phyloP scores from a whole-genome alignment of 2,329 filamentous ascomycete genomes.

The Colletotrichum chlorophyti region DNA sequence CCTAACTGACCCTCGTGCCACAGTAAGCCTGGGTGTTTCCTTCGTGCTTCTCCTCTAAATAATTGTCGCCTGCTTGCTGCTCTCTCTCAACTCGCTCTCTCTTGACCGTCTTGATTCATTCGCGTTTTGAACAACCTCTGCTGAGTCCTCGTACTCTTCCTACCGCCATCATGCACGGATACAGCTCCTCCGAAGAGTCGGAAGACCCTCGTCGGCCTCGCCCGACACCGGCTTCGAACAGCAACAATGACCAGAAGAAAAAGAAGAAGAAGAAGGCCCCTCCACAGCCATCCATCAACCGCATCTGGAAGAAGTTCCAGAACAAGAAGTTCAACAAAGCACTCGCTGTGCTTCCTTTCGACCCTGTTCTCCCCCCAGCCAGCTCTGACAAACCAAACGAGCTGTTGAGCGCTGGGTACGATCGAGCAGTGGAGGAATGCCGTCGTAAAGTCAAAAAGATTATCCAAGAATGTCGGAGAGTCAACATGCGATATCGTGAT shows the following conservation, averaged over 20 bases:
- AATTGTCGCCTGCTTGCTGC: background rate
- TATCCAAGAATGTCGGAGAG: conserved; percentile 69
- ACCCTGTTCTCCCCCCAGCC: conserved; percentile 60
- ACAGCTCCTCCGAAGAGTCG: conserved; percentile 58
- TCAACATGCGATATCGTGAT: conserved; percentile 83
- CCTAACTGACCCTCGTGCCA: conserved; percentile 1
- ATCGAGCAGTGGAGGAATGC: conserved; percentile 70
- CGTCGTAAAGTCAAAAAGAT: conserved; percentile 67
- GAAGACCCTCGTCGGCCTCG: conserved; percentile 51
- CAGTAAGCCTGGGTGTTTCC: background rate
- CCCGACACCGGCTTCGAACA: conserved; percentile 40
- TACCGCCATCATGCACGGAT: conserved; percentile 46
- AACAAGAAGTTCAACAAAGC: conserved; percentile 69
- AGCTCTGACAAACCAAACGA: conserved; percentile 63
- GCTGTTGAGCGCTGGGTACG: conserved; percentile 65
- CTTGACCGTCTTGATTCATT: conserved; percentile 1
- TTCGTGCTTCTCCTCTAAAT: background rate
- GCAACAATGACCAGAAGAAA: conserved; percentile 54
- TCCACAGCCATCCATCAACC: conserved; percentile 71
- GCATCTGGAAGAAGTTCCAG: conserved; percentile 69
- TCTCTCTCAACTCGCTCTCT: background rate
- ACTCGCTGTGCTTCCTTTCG: conserved; percentile 69
- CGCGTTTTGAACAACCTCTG: background rate
- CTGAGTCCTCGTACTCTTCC: background rate
- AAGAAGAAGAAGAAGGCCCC: conserved; percentile 65